phyloP scores from a whole-genome alignment of 768 basidiomycete species.

The Amanita jacksonii region DNA sequence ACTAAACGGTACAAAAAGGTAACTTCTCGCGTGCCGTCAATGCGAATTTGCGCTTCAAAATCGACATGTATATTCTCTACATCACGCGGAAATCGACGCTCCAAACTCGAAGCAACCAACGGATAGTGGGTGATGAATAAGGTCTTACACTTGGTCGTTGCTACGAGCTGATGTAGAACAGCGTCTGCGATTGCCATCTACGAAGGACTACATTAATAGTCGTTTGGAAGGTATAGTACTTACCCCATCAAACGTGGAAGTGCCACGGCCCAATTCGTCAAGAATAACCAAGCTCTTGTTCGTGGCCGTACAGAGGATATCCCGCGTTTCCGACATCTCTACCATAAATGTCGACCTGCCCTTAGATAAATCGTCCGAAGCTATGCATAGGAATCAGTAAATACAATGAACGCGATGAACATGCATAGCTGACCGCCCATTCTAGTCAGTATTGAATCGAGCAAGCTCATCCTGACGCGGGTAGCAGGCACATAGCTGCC shows the following conservation, averaged over 20 bases:
- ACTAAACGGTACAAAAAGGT: conserved; percentile 80
- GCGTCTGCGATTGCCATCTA: conserved; percentile 86
- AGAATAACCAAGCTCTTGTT: conserved; percentile 76
- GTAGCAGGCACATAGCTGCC: conserved; percentile 87
- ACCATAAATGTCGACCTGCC: conserved; percentile 97
- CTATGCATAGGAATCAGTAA: conserved; percentile 27
- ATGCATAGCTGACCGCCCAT: conserved; percentile 62
- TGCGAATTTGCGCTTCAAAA: conserved; percentile 56
- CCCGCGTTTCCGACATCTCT: conserved; percentile 89
- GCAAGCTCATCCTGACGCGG: conserved; percentile 62
- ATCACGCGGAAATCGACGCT: conserved; percentile 45
- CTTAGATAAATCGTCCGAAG: conserved; percentile 78
- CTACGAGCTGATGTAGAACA: conserved; percentile 63
- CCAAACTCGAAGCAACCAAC: conserved; percentile 61
- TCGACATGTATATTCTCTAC: conserved; percentile 84
- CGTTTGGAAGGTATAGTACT: conserved; percentile 13
- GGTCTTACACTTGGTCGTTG: conserved; percentile 53
- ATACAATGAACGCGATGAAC: neutral
- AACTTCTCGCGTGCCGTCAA: conserved; percentile 70
- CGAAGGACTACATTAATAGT: neutral
- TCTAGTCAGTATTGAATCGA: conserved; percentile 79
- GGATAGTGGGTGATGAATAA: conserved; percentile 97
- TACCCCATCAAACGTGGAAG: conserved; percentile 86
- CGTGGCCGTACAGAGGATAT: conserved; percentile 75
- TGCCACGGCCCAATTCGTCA: conserved; percentile 86